Conservation (phyloP, 208 protist species). For the Trichomonas gallinae region DNA sequence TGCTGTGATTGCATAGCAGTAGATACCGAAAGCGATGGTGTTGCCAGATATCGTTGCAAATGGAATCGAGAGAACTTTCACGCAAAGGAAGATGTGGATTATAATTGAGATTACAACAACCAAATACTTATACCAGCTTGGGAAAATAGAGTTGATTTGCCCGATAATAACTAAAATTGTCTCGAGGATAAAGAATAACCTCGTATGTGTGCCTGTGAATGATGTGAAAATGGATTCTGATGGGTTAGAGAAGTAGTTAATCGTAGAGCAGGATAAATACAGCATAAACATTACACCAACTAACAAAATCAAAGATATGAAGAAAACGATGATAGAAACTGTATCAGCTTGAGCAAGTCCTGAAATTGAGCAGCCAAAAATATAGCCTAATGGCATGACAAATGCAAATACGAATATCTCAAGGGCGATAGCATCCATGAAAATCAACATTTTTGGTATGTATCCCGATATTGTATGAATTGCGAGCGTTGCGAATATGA, state of each 20-base stretch:
- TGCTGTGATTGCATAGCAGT: neutral
- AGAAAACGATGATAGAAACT: neutral
- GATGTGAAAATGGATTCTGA: neutral
- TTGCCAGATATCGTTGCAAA: neutral
- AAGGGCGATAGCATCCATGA: neutral
- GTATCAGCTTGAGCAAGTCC: neutral
- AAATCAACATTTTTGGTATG: neutral
- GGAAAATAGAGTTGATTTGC: neutral
- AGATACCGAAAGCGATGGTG: neutral
- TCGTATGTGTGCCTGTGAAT: neutral
- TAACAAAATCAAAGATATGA: neutral
- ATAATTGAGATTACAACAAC: neutral
- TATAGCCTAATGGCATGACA: neutral
- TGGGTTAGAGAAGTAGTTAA: neutral
- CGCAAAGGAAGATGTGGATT: neutral
- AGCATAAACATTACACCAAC: neutral
- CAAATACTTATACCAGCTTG: neutral
- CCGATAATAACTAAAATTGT: neutral
- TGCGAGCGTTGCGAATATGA: neutral
- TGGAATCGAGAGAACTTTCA: neutral
- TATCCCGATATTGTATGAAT: neutral
- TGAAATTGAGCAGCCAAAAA: neutral
- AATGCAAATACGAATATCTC: neutral
- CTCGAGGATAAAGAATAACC: neutral
- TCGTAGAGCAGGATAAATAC: neutral